Evolutionary conservation across 2,329 filamentous ascomycete genomes (phyloP).

Genomic region (Penicillium sp.): DNA sequence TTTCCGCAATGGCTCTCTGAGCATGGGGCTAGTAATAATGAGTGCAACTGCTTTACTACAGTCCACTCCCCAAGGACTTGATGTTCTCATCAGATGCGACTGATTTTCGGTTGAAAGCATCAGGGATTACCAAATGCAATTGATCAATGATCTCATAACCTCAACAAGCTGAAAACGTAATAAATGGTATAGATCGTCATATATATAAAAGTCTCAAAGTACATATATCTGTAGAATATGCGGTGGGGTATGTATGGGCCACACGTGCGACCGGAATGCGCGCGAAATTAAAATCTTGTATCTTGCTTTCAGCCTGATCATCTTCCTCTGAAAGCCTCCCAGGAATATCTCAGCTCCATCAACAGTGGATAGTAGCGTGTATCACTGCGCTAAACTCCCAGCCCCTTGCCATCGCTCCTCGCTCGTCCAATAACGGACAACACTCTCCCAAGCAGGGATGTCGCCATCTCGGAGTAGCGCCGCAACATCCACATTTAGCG

Average conservation of each 20-base stretch:
- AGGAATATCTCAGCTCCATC: neutral
- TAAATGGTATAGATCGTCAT: neutral
- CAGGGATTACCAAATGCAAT: neutral
- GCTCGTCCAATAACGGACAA: slow-evolving; percentile 49
- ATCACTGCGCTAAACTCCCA: slow-evolving; percentile 12
- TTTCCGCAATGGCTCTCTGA: slow-evolving; percentile 41
- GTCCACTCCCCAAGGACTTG: neutral
- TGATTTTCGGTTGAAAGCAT: neutral
- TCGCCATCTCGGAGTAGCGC: slow-evolving; percentile 48
- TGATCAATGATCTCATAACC: neutral
- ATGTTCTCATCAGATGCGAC: no score
- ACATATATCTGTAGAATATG: neutral
- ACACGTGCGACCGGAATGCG: slow-evolving; percentile 1
- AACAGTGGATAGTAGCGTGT: neutral
- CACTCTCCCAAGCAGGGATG: slow-evolving; percentile 45
- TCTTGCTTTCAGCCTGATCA: neutral
- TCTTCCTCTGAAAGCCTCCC: neutral
- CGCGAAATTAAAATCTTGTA: neutral
- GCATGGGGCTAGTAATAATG: neutral
- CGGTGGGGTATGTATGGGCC: slow-evolving; percentile 4
- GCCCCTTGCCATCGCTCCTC: slow-evolving; percentile 48
- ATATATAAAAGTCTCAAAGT: neutral
- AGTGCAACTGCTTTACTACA: neutral
- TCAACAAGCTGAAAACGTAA: neutral
- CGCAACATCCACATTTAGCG: slow-evolving; percentile 51